These are phyloP conservation scores for Globomyces sp. DNA, from an alignment of 371 early-diverging fungal species.

Conservation along the genomic window DNA sequence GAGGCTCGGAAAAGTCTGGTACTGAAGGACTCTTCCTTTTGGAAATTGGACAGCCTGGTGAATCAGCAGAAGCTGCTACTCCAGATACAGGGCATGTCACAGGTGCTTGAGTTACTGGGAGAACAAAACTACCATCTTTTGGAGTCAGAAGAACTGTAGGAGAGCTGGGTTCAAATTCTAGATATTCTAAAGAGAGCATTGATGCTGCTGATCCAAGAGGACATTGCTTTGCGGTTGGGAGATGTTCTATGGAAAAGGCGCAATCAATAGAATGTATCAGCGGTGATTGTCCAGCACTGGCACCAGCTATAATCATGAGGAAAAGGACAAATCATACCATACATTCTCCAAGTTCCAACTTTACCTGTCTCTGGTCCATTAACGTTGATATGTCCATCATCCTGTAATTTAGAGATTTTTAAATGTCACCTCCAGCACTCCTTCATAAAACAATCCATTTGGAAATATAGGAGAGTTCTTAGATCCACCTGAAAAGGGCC, in stretches of 20 bases:
- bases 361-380: constrained; percentile 50
- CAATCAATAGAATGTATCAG: constrained; percentile 91
- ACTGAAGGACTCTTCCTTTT: too few relatives aligned
- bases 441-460: constrained; percentile 87
- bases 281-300: constrained; percentile 93
- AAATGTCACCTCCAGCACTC: constrained; percentile 48
- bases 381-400: constrained; percentile 51
- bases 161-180: too few relatives aligned
- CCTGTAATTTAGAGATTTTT: constrained; percentile 19
- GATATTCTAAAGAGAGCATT: too few relatives aligned
- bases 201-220: too few relatives aligned
- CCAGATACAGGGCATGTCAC: too few relatives aligned
- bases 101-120: too few relatives aligned
- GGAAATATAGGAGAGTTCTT: constrained; percentile 85
- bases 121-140: too few relatives aligned
- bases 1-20: too few relatives aligned
- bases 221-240: constrained; percentile 46
- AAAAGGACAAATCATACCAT: constrained; percentile 59
- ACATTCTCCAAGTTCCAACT: constrained; percentile 43
- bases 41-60: too few relatives aligned
- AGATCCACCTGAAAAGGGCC: constrained; percentile 93
- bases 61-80: too few relatives aligned
- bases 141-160: too few relatives aligned
- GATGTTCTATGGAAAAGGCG: constrained; percentile 87
- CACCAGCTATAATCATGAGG: constrained; percentile 92